Evolutionary conservation across 768 basidiomycete genomes (phyloP).

Genomic region (Calocybe cyanea): DNA sequence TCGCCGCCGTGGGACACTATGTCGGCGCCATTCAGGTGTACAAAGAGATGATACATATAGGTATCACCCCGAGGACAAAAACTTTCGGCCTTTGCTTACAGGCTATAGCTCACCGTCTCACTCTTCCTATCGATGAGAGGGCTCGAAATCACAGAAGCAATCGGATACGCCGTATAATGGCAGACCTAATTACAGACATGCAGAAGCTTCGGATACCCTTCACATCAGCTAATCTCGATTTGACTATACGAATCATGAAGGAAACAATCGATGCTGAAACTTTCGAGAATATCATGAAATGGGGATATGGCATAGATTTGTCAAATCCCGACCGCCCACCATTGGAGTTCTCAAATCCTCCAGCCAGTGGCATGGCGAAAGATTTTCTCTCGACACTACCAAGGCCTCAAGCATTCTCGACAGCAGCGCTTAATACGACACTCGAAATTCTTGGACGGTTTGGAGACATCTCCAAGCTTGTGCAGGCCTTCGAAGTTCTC

Average conservation of each 20-base stretch:
- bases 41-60: conserved; percentile 46
- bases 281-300: conserved; percentile 58
- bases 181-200: conserved; percentile 59
- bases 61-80: conserved; percentile 43
- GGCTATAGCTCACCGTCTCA: conserved; percentile 65
- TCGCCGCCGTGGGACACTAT: conserved; percentile 72
- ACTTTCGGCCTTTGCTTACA: conserved; percentile 66
- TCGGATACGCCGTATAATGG: conserved; percentile 45
- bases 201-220: conserved; percentile 39
- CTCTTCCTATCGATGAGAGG: conserved; percentile 47
- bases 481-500: conserved; percentile 75
- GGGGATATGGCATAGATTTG: conserved; percentile 76
- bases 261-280: conserved; percentile 52
- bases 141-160: conserved; percentile 31
- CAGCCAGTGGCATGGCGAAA: conserved; percentile 1
- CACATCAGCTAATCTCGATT: conserved; percentile 61
- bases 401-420: conserved; percentile 49
- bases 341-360: conserved; percentile 34
- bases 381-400: conserved; percentile 8
- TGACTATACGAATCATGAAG: conserved; percentile 65
- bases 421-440: conserved; percentile 66
- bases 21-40: conserved; percentile 58
- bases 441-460: conserved; percentile 65
- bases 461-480: conserved; percentile 59
- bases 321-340: conserved; percentile 68